These are phyloP conservation scores for Camelina hispida DNA, from an alignment of 345 rosid genomes.

Conservation along the genomic window DNA sequence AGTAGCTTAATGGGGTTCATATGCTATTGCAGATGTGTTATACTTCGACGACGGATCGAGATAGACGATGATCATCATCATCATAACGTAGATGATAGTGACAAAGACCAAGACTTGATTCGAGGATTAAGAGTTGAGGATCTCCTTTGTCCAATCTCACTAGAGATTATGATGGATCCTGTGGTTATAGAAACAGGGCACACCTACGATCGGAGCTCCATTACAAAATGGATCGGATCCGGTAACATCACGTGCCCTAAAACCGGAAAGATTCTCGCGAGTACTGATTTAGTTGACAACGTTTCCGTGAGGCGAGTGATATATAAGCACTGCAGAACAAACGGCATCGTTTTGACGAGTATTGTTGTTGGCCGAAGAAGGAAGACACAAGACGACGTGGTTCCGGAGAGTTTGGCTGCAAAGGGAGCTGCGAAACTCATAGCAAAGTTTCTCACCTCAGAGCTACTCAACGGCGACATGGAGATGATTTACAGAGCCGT, in stretches of 20 bases:
- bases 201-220: slow-evolving; percentile 85
- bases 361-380: slow-evolving; percentile 37
- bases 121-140: slow-evolving; percentile 67
- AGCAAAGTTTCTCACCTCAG: slow-evolving; percentile 56
- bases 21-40: slow-evolving; percentile 71
- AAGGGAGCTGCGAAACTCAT: slow-evolving; percentile 54
- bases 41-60: slow-evolving; percentile 54
- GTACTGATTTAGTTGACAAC: slow-evolving; percentile 65
- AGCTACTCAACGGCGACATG: slow-evolving; percentile 56
- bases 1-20: slow-evolving; percentile 65
- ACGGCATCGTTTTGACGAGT: slow-evolving; percentile 52
- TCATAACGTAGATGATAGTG: slow-evolving; percentile 35
- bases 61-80: slow-evolving; percentile 34
- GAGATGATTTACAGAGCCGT: slow-evolving; percentile 70
- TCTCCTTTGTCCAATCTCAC: slow-evolving; percentile 85
- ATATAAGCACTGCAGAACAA: slow-evolving; percentile 56
- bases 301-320: slow-evolving; percentile 61
- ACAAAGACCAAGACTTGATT: slow-evolving; percentile 49
- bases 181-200: slow-evolving; percentile 84
- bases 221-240: slow-evolving; percentile 76
- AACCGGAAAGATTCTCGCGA: slow-evolving; percentile 67
- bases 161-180: slow-evolving; percentile 87
- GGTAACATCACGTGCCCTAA: slow-evolving; percentile 80
- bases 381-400: slow-evolving; percentile 53
- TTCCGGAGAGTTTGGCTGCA: slow-evolving; percentile 62